Evolutionary conservation across 2,329 filamentous ascomycete species (phyloP).

Genomic region (Cadophora malorum): DNA sequence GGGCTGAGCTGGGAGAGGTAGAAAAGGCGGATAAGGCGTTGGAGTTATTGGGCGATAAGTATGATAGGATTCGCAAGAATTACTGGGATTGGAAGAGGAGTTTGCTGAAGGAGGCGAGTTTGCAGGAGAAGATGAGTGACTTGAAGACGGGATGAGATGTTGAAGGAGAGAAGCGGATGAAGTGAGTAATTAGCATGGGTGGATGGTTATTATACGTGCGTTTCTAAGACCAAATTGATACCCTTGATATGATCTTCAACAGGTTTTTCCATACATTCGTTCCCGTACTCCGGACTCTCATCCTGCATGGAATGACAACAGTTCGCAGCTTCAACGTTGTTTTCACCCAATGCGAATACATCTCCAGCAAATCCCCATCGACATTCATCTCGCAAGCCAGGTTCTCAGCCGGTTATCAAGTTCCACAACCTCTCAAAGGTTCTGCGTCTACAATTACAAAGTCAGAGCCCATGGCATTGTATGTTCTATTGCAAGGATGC

Average conservation of each 20-base stretch:
- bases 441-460: not conserved
- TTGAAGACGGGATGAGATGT: not conserved
- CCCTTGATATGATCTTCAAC: not conserved
- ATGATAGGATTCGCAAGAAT: slow-evolving; percentile 87
- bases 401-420: slow-evolving; percentile 1
- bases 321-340: not conserved
- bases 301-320: not conserved
- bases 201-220: not conserved
- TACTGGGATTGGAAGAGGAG: slow-evolving; percentile 84
- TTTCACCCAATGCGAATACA: too few species aligned
- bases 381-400: not conserved
- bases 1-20: slow-evolving; percentile 57
- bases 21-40: slow-evolving; percentile 73
- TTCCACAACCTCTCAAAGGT: not conserved
- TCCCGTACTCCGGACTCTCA: not conserved
- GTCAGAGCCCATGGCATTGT: not conserved
- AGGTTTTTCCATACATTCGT: not conserved
- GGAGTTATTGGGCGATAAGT: slow-evolving; percentile 78
- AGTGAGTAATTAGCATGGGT: slow-evolving; percentile 3
- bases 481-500: not conserved
- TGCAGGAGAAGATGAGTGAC: not conserved
- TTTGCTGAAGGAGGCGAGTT: slow-evolving; percentile 28
- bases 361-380: not conserved
- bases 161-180: not conserved
- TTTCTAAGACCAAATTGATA: slow-evolving; percentile 13